phyloP scores from a whole-genome alignment of 805 yeast genomes.

The Saccharomycopsis sp. region DNA sequence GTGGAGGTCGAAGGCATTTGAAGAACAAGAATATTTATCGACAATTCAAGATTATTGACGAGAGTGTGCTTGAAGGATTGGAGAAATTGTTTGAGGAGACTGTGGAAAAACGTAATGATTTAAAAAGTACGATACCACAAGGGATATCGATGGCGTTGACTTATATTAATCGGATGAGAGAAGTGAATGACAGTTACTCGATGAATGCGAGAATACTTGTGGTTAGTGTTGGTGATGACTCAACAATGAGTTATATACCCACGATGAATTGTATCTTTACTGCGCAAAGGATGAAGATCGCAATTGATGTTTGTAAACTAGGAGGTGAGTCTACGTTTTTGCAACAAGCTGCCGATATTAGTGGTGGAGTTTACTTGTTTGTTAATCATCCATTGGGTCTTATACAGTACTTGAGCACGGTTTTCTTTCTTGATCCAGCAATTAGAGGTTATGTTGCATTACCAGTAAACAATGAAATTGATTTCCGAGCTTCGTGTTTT shows the following conservation, averaged over 20 bases:
- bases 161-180: conserved; percentile 62
- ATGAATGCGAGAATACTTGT: conserved; percentile 62
- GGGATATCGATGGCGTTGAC: conserved; percentile 80
- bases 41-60: conserved; percentile 76
- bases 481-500: conserved; percentile 92
- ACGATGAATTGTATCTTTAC: conserved; percentile 95
- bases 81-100: conserved; percentile 37
- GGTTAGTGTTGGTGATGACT: conserved; percentile 63
- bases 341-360: conserved; percentile 94
- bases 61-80: conserved; percentile 55
- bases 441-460: conserved; percentile 67
- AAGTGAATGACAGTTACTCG: conserved; percentile 36
- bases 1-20: conserved; percentile 5
- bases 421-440: conserved; percentile 81
- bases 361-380: conserved; percentile 78
- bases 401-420: conserved; percentile 74
- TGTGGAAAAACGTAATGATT: conserved; percentile 24
- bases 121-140: conserved; percentile 54
- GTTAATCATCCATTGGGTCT: conserved; percentile 67
- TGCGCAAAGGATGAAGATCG: conserved; percentile 84
- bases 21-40: conserved; percentile 64
- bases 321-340: conserved; percentile 55
- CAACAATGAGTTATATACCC: conserved; percentile 77
- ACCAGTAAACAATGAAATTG: conserved; percentile 81
- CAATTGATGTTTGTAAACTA: conserved; percentile 86